phyloP scores from a whole-genome alignment of 2,329 filamentous ascomycete genomes.

The Aspergillus cejpii region DNA sequence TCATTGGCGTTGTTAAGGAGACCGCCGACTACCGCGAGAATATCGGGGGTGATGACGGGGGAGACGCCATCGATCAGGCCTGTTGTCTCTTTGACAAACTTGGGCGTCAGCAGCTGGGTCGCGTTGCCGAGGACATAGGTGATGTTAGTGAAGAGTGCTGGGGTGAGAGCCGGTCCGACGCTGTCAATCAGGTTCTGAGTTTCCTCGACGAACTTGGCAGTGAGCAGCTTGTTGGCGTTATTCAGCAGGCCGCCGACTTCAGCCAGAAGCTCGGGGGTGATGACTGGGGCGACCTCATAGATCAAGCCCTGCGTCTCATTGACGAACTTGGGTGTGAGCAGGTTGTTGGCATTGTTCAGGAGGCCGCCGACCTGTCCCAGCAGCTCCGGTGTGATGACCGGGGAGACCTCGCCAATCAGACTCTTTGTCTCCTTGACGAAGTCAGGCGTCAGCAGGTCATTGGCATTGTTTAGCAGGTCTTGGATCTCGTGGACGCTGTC shows the following conservation, averaged over 20 bases:
- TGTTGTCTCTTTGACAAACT: slow-evolving; percentile 27
- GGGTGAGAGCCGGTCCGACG: slow-evolving; percentile 21
- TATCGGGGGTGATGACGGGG: slow-evolving; percentile 24
- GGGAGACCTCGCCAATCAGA: slow-evolving; percentile 12
- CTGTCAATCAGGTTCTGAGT: slow-evolving; percentile 17
- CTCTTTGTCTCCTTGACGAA: slow-evolving; percentile 14
- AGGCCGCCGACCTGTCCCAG: slow-evolving; percentile 11
- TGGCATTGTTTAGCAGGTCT: slow-evolving; percentile 13
- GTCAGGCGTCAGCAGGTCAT: slow-evolving; percentile 25
- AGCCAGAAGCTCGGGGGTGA: slow-evolving; percentile 18
- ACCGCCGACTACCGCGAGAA: slow-evolving; percentile 23
- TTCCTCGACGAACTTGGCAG: slow-evolving; percentile 23
- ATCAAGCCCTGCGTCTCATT: slow-evolving; percentile 20
- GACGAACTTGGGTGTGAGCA: slow-evolving; percentile 21
- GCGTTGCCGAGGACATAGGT: slow-evolving; percentile 28
- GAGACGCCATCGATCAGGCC: slow-evolving; percentile 25
- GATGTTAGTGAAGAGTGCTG: slow-evolving; percentile 26
- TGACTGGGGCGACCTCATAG: slow-evolving; percentile 16
- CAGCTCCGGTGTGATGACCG: slow-evolving; percentile 7
- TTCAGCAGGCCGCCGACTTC: slow-evolving; percentile 20
- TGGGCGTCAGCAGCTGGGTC: slow-evolving; percentile 24
- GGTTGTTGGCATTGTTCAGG: slow-evolving; percentile 15
- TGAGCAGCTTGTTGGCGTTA: slow-evolving; percentile 24
- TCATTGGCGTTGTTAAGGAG: slow-evolving; percentile 16
- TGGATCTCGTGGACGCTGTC: slow-evolving; percentile 14